A percentile compares a stretch with the other conserved stretches of the same genome.
Conservation (phyloP, 2,329 filamentous ascomycete species). For the Phyllosticta paracitricarpa region DNA sequence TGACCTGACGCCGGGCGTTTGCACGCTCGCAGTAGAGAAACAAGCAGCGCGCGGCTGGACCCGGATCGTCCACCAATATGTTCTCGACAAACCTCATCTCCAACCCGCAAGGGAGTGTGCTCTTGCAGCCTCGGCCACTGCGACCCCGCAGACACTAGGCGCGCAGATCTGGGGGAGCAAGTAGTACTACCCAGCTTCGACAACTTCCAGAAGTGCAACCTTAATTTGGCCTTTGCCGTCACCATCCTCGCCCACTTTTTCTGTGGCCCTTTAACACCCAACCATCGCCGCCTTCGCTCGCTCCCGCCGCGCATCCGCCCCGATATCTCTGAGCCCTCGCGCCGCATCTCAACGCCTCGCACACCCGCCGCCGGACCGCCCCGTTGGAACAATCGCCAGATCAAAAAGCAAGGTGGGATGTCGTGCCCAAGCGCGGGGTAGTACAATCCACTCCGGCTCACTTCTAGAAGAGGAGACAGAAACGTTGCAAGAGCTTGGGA, state of each 20-base stretch:
- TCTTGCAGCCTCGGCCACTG: not conserved
- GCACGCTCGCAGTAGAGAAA: not conserved
- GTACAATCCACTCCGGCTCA: not conserved
- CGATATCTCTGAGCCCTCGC: not conserved
- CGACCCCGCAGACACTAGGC: not conserved
- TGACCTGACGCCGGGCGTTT: conserved; percentile 2
- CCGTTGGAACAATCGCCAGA: not conserved
- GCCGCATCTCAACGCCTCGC: not conserved
- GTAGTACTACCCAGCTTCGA: not conserved
- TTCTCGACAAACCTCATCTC: not conserved
- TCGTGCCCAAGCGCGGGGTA: not conserved
- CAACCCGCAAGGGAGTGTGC: not conserved
- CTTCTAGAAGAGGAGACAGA: not conserved
- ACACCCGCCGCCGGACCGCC: not conserved
- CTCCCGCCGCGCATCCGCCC: too few species aligned
- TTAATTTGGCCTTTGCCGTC: not conserved
- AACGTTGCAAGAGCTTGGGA: not conserved
- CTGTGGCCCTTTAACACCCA: not conserved
- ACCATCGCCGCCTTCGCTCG: not conserved
- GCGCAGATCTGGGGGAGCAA: not conserved
- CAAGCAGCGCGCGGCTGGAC: not conserved
- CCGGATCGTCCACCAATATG: not conserved
- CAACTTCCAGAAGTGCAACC: not conserved
- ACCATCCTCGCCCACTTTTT: not conserved
- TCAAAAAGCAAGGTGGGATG: not conserved